These are phyloP conservation scores for Umbelopsis vinacea DNA, from an alignment of 192 early-diverging fungal genomes.

Conservation along the genomic window DNA sequence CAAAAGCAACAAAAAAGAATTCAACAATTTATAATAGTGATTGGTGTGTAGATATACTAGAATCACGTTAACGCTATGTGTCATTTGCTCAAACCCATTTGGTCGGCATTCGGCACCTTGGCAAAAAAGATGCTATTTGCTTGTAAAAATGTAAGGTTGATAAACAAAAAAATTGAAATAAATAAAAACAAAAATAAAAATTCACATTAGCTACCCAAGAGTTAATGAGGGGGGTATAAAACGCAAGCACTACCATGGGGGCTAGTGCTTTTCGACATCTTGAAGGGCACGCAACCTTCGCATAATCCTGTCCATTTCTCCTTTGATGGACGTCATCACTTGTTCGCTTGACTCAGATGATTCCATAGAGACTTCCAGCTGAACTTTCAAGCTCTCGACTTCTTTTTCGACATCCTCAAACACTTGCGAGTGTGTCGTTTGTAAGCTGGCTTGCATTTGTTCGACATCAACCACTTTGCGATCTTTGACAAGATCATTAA, in stretches of 20 bases:
- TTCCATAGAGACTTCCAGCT: slow-evolving; percentile 21
- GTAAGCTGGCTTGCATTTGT: slow-evolving; percentile 22
- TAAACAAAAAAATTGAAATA: slow-evolving; percentile 8
- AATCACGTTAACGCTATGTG: neutral
- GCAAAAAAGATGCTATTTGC: slow-evolving; percentile 10
- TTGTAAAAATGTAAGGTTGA: slow-evolving; percentile 14
- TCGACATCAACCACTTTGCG: slow-evolving; percentile 23
- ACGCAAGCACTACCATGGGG: neutral
- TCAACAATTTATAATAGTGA: neutral
- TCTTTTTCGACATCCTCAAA: slow-evolving; percentile 27
- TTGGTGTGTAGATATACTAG: neutral
- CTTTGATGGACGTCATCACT: slow-evolving; percentile 27
- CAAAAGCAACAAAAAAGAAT: neutral
- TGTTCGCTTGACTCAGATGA: slow-evolving; percentile 24
- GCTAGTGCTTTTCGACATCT: neutral
- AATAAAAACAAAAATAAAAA: neutral
- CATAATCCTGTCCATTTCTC: slow-evolving; percentile 36
- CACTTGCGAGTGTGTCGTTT: neutral
- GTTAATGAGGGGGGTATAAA: neutral
- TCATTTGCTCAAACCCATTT: no score
- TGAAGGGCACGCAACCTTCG: slow-evolving; percentile 25
- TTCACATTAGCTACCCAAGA: neutral
- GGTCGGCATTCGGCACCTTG: no score
- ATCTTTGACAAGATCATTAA: slow-evolving; percentile 24
- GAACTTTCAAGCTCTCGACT: slow-evolving; percentile 17